Conservation (phyloP, 306 rosid species). For the Abrus precatorius region DNA sequence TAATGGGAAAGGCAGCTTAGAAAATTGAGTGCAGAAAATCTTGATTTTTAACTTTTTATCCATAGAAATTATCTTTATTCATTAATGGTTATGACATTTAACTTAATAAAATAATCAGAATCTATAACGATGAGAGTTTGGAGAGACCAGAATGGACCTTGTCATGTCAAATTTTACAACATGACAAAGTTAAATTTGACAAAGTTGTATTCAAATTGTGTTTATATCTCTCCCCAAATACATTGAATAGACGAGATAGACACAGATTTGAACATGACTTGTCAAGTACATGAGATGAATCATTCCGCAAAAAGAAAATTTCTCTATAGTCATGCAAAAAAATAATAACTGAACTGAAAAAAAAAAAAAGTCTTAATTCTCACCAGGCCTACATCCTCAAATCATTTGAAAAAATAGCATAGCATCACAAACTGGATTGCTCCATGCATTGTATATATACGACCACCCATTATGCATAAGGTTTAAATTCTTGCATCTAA, state of each 20-base stretch:
- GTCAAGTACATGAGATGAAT: not conserved
- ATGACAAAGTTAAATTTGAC: too few relatives aligned
- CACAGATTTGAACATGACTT: too few relatives aligned
- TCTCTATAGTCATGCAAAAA: not conserved
- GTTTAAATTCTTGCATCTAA: not conserved
- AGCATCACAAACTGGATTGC: not conserved
- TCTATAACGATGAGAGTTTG: too few relatives aligned
- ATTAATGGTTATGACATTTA: not conserved
- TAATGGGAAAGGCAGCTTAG: not conserved
- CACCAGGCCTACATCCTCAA: not conserved
- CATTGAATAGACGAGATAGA: too few relatives aligned
- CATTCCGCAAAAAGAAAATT: not conserved
- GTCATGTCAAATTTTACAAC: too few relatives aligned
- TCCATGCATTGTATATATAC: not conserved
- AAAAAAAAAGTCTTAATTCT: too few relatives aligned
- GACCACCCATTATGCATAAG: not conserved
- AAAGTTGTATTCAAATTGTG: too few relatives aligned
- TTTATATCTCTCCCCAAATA: too few relatives aligned
- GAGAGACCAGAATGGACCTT: too few relatives aligned
- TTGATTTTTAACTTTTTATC: too few relatives aligned
- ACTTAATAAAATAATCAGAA: too few relatives aligned
- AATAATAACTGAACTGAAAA: not conserved
- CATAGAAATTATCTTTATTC: too few relatives aligned
- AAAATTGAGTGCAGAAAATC: not conserved
- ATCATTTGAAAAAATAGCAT: not conserved